Conservation (phyloP, 768 basidiomycete genomes). For the Amanita molliuscula region DNA sequence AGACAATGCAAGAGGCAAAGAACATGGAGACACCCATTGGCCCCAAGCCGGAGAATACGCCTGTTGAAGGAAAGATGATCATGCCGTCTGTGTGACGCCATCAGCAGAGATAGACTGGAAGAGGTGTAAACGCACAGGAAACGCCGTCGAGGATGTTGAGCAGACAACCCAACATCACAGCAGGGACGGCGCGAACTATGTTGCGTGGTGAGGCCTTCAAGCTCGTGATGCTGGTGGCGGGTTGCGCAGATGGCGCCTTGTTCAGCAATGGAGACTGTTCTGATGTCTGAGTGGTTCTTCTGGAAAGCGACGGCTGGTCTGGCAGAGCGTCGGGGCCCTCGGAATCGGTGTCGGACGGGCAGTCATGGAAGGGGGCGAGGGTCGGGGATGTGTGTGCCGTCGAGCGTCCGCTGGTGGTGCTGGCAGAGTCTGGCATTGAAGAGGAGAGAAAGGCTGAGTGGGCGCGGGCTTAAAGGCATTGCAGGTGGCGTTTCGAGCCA, state of each 20-base stretch:
- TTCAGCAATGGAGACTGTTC: constrained; percentile 1
- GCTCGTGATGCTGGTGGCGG: background rate
- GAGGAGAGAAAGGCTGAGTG: too few species aligned
- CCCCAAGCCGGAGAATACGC: constrained; percentile 73
- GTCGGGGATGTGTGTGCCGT: constrained; percentile 1
- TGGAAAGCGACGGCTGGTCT: background rate
- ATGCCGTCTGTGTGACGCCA: constrained; percentile 63
- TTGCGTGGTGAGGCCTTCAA: constrained; percentile 9
- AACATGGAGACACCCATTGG: constrained; percentile 94
- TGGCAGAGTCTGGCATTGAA: too few species aligned
- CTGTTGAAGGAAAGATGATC: constrained; percentile 86
- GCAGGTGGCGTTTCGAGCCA: too few species aligned
- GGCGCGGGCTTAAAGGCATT: too few species aligned
- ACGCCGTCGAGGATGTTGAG: constrained; percentile 92
- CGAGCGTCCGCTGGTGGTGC: background rate
- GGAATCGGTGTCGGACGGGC: background rate
- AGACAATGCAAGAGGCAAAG: constrained; percentile 73
- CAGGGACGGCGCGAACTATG: constrained; percentile 50
- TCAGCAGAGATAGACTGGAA: background rate
- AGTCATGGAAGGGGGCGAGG: background rate
- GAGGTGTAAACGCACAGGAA: constrained; percentile 49
- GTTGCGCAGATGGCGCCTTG: background rate
- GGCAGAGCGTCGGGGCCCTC: background rate
- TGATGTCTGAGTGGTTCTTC: background rate
- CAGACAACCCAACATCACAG: constrained; percentile 74